Base-by-base conservation (phyloP, 768 basidiomycete species). In the Boletus sp. region DNA sequence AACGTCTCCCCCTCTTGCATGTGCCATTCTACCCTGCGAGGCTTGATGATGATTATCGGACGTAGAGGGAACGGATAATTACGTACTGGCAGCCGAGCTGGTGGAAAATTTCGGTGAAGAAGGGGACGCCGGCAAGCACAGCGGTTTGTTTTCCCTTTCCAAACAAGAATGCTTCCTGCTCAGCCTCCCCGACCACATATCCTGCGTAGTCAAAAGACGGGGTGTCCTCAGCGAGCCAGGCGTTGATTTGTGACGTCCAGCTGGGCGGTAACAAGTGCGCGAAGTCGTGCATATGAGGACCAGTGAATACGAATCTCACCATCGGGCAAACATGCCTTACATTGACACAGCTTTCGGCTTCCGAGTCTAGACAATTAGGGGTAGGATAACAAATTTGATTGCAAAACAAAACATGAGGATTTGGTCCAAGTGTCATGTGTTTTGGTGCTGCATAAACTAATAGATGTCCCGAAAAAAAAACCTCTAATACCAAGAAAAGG, bases 141-240 rank as follows among this genome's bases (percentile, higher is more conserved):
- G 84, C 84, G 17, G 80, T 63, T 54, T 84, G 80, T 50, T 85
- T 83, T 57, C 92, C 93, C 76, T 99, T 98, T 48, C 94, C 96
- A 64, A 93, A 81, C 17, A 98, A 82, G 68, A 86, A 89, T 7
- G 97, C 97, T 69, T 90, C 87, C 41, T 93, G 85, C 37, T 82
- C 76, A 7, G 82, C 88, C 68, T 98, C 95, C 14, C 96, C 96
- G 9, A 99, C 96, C 47, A 98, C 93, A 67, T 90, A 96, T 2
- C 96, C 96, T 39, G 90, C 95, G 62, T 93, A 97, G 73, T 99
- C 96, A 64, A 98, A 97, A 1, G 92, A 94, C 1, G 96, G 96
- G 0, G 89, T 90, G 68, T 98, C 96, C 74, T 99, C 96, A 8
- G 83, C 83, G 32, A 95, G 83, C 96, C 96, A 99, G 14, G 70